These are phyloP conservation scores for Phylloporus sp. DNA, from an alignment of 768 basidiomycete genomes.

Conservation along the genomic window DNA sequence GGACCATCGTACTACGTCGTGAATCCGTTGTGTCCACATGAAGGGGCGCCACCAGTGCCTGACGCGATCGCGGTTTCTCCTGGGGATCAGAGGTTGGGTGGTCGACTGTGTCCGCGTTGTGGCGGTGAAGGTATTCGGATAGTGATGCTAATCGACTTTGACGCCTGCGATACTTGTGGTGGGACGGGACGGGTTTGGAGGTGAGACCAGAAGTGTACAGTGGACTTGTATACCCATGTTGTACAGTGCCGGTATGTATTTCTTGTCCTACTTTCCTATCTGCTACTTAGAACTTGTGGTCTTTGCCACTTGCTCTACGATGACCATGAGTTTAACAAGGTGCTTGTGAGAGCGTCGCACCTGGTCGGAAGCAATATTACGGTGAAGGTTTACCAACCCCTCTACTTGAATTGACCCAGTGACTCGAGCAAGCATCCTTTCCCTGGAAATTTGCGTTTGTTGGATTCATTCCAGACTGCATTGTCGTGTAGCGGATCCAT, in stretches of 20 bases:
- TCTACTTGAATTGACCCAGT: no score
- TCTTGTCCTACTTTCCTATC: neutral
- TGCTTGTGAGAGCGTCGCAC: no score
- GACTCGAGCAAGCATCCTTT: no score
- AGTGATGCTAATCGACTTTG: constrained; percentile 52
- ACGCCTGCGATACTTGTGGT: constrained; percentile 53
- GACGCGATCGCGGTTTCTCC: constrained; percentile 47
- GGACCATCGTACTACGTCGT: constrained; percentile 24
- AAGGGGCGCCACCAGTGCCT: constrained; percentile 31
- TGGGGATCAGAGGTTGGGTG: constrained; percentile 71
- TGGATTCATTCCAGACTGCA: no score
- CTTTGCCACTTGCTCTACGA: no score
- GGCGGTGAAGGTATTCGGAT: constrained; percentile 51
- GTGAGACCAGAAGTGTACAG: constrained; percentile 2
- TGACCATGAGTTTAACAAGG: no score
- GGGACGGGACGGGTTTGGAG: constrained; percentile 59
- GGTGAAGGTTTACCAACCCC: no score
- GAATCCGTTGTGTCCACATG: constrained; percentile 18
- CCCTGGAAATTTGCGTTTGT: no score
- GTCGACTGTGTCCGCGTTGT: constrained; percentile 62
- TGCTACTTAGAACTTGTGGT: neutral
- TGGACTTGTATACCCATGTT: neutral
- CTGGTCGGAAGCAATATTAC: no score
- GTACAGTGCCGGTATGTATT: neutral
- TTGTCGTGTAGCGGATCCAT: no score